Evolutionary conservation across 768 basidiomycete genomes (phyloP), one percentile per base, ranked within the genome.

Genomic region (Lactifluus echinatus): DNA sequence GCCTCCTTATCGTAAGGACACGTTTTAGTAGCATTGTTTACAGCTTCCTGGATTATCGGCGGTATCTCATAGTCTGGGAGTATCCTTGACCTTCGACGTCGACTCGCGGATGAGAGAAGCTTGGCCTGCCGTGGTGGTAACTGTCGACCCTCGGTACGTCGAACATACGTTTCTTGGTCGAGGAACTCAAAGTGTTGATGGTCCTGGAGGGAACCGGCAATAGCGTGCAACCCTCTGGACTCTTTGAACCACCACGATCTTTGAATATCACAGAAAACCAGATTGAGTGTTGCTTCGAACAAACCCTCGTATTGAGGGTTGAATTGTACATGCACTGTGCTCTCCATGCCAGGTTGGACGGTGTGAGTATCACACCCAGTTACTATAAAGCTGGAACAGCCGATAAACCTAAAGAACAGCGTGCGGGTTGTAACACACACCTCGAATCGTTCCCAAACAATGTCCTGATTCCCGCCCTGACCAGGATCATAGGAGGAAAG

Each of bases 401-500:
- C 40, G n/a, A n/a, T 63, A 28, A 51, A 36, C 8, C 15, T n/a
- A 8, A 17, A 17, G 3, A 28, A 34, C 49, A 19, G 10, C 28
- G 24, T 2, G 31, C 37, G 48, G 15, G 12, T 1, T 15, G n/a
- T 10, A 26, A 6, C 12, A 55, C 63, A 8, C 24, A 60, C 63
- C 47, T 12, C 19, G 43, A 36, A 21, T 43, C 59, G 12, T 46
- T 43, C 26, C 44, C 54, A 19, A 51, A 45, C n/a, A 29, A 29
- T 33, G 53, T 23, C 23, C 21, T 29, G 39, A 56, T 42, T 44
- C 39, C 47, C 51, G 50, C 60, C 0, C 53, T 40, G 11, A 61
- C 45, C 34, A 69, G 44, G 3, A 36, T 50, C 54, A 39, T 47
- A 64, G 28, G n/a, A 3, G 56, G 33, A 54, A 26, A 36, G 23